Evolutionary conservation across 1,284 basidiomycete species (phyloP), one percentile per base, ranked within the genome.

Genomic region (Boletus semigastroideus): DNA sequence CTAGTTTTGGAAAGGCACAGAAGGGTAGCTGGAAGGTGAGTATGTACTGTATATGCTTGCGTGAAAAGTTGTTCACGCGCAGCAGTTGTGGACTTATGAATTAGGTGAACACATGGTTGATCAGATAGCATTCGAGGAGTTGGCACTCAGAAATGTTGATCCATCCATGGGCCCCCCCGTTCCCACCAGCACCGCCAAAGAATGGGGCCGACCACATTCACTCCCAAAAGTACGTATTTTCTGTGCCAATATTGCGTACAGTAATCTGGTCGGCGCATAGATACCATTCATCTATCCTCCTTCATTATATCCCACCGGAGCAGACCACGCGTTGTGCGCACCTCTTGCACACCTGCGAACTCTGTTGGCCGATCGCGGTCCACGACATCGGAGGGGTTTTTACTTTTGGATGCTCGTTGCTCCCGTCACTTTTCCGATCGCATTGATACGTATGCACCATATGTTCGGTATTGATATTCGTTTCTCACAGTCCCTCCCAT

Each of bases 81-180:
- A 40, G 25, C 55, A 88, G 86, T 66, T 81, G 28, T 81, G 75
- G 64, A 70, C 79, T 11, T 87, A 82, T 62, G 70, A 78, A 54
- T 72, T 76, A 39, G 88, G 87, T 30, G 84, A 89, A 71, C 79
- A 79, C 11, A 62, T 88, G 3, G 72, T 85, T 25, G 84, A 90
- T 65, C 75, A 79, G 20, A 74, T 90, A 53, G 88, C 89, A 47
- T 90, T 89, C 58, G 88, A 90, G 65, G 87, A 90, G 64, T 74
- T 86, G 41, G 82, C 82, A 14, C 72, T 90, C 57, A 86, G 86
- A 64, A 76, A 78, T 31, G 71, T 90, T 40, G 84, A 90, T 60
- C 82, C 86, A 17, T 81, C 84, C 5, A 60, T 87, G 39, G 84
- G 82, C 0, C 86, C 85, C n/a, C 60, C 67, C 0, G 48, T 76